Conservation (phyloP, 768 basidiomycete species). For the Rhodotorula sphaerocarpa region DNA sequence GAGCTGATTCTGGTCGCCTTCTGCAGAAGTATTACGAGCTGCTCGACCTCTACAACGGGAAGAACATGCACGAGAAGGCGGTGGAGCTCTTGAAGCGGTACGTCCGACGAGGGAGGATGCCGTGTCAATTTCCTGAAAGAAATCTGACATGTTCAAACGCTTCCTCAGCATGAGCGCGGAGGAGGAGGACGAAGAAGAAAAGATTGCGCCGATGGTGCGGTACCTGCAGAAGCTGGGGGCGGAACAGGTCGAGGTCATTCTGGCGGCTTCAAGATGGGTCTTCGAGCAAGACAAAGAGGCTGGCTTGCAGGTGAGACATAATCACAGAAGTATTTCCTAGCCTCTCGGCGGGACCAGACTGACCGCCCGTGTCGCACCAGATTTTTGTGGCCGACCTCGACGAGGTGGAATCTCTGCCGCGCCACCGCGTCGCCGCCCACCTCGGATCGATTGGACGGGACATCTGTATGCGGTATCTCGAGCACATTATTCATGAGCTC, state of each 20-base stretch:
- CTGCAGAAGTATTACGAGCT: conserved; percentile 81
- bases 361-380: conserved; percentile 45
- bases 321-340: not conserved
- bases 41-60: conserved; percentile 81
- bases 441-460: conserved; percentile 55
- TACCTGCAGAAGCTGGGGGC: conserved; percentile 87
- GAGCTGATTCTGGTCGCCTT: conserved; percentile 7
- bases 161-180: conserved; percentile 73
- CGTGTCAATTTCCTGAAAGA: too few relatives aligned
- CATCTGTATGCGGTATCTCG: conserved; percentile 71
- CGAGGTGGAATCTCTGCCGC: conserved; percentile 74
- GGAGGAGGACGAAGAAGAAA: conserved; percentile 67
- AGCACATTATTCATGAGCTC: conserved; percentile 69
- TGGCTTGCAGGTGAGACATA: conserved; percentile 58
- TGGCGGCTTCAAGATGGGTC: conserved; percentile 74
- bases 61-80: conserved; percentile 89
- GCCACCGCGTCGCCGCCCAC: conserved; percentile 63
- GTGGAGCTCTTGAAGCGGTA: conserved; percentile 75
- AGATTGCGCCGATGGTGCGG: conserved; percentile 69
- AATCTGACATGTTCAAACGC: too few relatives aligned
- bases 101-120: too few relatives aligned
- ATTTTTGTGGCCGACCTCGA: conserved; percentile 80
- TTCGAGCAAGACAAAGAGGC: conserved; percentile 64
- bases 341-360: not conserved
- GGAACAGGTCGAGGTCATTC: conserved; percentile 70